Evolutionary conservation across 2,329 filamentous ascomycete genomes (phyloP).

Genomic region (Fusarium beomiforme): DNA sequence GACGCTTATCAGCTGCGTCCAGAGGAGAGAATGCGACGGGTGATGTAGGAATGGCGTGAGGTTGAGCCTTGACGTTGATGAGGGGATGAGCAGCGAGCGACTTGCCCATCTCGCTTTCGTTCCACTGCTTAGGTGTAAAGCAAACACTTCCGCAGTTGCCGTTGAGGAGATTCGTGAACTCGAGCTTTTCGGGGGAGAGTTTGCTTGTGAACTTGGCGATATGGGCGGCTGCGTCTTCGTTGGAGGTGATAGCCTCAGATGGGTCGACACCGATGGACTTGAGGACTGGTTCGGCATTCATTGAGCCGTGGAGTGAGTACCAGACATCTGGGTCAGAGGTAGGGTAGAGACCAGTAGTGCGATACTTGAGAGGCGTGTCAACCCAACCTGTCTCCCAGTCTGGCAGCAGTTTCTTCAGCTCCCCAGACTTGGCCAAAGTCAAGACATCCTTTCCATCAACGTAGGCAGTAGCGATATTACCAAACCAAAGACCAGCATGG

Average conservation of each 20-base stretch:
- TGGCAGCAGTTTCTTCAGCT: background rate
- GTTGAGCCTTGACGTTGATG: background rate
- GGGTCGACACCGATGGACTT: conserved; percentile 54
- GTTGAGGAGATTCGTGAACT: conserved; percentile 6
- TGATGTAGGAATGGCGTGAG: conserved; percentile 8
- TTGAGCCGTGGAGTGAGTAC: conserved; percentile 62
- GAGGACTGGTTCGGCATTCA: conserved; percentile 57
- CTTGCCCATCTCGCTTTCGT: conserved; percentile 23
- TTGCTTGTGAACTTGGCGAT: conserved; percentile 35
- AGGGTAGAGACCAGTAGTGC: conserved; percentile 53
- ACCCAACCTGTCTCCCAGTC: conserved; percentile 23
- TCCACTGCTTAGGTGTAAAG: conserved; percentile 22
- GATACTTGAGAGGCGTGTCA: conserved; percentile 17
- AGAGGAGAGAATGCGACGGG: background rate
- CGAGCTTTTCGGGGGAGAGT: conserved; percentile 33
- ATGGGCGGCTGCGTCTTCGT: conserved; percentile 37
- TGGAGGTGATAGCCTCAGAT: conserved; percentile 22
- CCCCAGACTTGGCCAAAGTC: background rate
- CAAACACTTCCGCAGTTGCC: conserved; percentile 10
- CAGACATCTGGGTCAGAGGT: conserved; percentile 57
- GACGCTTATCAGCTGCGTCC: background rate
- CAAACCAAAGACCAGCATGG: conserved; percentile 8
- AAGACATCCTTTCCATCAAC: conserved; percentile 1
- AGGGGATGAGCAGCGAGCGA: conserved; percentile 12
- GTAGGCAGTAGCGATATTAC: conserved; percentile 16